A percentile compares a stretch with the other conserved stretches of the same genome.
Conservation (phyloP, 2,329 filamentous ascomycete species). For the Penicillium sclerotigenum region DNA sequence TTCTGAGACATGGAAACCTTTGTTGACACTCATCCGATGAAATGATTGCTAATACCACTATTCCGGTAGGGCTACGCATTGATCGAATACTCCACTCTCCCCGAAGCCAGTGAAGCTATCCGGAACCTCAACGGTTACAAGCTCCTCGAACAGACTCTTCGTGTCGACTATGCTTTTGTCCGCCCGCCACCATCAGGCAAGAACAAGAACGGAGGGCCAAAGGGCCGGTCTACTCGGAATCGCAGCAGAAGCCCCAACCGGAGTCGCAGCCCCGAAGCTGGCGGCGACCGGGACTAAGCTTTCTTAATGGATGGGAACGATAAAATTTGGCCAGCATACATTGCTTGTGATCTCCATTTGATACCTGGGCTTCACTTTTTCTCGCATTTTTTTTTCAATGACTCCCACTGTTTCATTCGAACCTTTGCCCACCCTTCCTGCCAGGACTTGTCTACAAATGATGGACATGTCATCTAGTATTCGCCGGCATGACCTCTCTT, state of each 20-base stretch:
- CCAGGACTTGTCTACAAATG: neutral
- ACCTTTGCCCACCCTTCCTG: constrained; percentile 6
- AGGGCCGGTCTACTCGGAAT: constrained; percentile 41
- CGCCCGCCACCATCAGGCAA: constrained; percentile 54
- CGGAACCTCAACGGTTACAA: constrained; percentile 59
- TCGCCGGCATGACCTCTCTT: constrained; percentile 25
- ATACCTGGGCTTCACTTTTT: constrained; percentile 15
- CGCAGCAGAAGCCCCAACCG: constrained; percentile 47
- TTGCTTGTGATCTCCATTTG: constrained; percentile 6
- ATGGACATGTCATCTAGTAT: constrained; percentile 8
- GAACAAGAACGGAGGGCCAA: constrained; percentile 40
- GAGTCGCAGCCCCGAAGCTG: constrained; percentile 45
- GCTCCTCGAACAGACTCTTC: constrained; percentile 63
- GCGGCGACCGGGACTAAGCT: constrained; percentile 34
- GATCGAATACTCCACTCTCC: constrained; percentile 63
- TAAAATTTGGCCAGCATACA: constrained; percentile 4
- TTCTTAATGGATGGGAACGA: constrained; percentile 4
- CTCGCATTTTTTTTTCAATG: constrained; percentile 11
- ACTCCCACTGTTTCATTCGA: constrained; percentile 4
- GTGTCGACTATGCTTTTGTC: constrained; percentile 65
- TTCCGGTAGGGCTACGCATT: constrained; percentile 59
- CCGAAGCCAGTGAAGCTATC: constrained; percentile 62
- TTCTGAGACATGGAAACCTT: neutral
- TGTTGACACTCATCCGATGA: neutral
- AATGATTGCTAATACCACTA: constrained; percentile 11